Percentiles rank a stretch among this genome's conserved stretches.
Evolutionary conservation across 176 grass and related monocot genomes (phyloP).

Genomic region (maize (Zea mays)): DNA sequence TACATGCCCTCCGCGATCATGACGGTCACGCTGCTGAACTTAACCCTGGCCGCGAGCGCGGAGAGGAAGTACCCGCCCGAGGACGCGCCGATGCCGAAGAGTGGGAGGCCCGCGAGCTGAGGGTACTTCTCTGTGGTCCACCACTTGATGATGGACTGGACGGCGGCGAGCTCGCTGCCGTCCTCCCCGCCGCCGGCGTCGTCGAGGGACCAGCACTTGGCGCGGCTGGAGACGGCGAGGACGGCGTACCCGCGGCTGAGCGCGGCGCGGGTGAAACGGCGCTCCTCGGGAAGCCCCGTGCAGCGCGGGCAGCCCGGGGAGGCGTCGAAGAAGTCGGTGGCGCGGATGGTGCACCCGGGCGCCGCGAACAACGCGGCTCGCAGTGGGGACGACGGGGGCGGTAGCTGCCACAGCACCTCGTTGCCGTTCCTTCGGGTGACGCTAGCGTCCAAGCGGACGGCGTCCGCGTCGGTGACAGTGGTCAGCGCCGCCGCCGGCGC

Average conservation of each 20-base stretch:
- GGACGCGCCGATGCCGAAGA: conserved; percentile 70
- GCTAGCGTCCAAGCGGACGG: conserved; percentile 56
- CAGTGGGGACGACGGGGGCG: conserved; percentile 20
- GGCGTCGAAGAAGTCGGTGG: conserved; percentile 86
- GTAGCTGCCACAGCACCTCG: conserved; percentile 81
- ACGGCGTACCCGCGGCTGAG: conserved; percentile 68
- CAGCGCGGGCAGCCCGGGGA: conserved; percentile 62
- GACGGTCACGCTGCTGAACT: conserved; percentile 64
- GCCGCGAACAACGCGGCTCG: conserved; percentile 72
- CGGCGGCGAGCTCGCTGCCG: conserved; percentile 54
- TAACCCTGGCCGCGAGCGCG: conserved; percentile 64
- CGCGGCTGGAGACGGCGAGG: conserved; percentile 68
- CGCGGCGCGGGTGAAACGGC: conserved; percentile 62
- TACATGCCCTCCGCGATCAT: conserved; percentile 90
- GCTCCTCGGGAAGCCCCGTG: conserved; percentile 80
- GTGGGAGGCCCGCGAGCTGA: conserved; percentile 59
- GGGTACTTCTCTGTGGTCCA: conserved; percentile 48
- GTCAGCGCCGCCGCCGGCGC: neutral
- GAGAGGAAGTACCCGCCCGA: conserved; percentile 88
- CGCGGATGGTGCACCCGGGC: conserved; percentile 77
- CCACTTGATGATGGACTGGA: conserved; percentile 72
- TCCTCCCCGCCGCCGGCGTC: neutral
- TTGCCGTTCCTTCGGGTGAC: conserved; percentile 56
- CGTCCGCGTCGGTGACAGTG: neutral
- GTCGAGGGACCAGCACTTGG: conserved; percentile 67